Evolutionary conservation across 768 basidiomycete genomes (phyloP).

Genomic region (Suillus hirtellus): DNA sequence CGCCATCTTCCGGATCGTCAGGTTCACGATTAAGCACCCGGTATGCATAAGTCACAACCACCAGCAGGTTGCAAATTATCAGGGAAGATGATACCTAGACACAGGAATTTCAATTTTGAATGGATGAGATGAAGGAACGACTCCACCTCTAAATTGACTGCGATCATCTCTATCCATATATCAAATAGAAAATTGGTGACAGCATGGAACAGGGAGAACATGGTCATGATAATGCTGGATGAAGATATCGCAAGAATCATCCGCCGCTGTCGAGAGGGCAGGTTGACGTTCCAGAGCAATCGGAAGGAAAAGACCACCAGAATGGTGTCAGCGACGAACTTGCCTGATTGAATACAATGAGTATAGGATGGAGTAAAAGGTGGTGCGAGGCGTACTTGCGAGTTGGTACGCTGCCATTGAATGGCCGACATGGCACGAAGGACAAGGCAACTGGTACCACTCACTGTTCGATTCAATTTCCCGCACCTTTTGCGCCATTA

Average conservation of each 20-base stretch:
- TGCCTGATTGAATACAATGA: slow-evolving; percentile 5
- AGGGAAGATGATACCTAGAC: slow-evolving; percentile 2
- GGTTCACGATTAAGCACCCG: slow-evolving; percentile 9
- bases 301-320: slow-evolving; percentile 13
- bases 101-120: neutral
- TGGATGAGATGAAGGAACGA: neutral
- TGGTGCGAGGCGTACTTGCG: neutral
- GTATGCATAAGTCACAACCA: slow-evolving; percentile 15
- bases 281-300: slow-evolving; percentile 19
- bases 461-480: slow-evolving; percentile 7
- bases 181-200: neutral
- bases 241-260: slow-evolving; percentile 18
- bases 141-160: slow-evolving; percentile 10
- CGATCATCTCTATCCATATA: neutral
- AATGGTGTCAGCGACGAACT: slow-evolving; percentile 9
- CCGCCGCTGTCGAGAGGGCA: slow-evolving; percentile 15
- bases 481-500: neutral
- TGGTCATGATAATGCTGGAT: slow-evolving; percentile 15
- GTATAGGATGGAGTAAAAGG: neutral
- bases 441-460: slow-evolving; percentile 13
- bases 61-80: slow-evolving; percentile 19
- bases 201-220: slow-evolving; percentile 16
- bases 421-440: slow-evolving; percentile 2
- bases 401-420: slow-evolving; percentile 13
- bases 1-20: slow-evolving; percentile 13